A percentile compares a stretch with the other conserved stretches of the same genome.
phyloP scores from a whole-genome alignment of 805 yeast genomes.

The Candida jianshihensis region DNA sequence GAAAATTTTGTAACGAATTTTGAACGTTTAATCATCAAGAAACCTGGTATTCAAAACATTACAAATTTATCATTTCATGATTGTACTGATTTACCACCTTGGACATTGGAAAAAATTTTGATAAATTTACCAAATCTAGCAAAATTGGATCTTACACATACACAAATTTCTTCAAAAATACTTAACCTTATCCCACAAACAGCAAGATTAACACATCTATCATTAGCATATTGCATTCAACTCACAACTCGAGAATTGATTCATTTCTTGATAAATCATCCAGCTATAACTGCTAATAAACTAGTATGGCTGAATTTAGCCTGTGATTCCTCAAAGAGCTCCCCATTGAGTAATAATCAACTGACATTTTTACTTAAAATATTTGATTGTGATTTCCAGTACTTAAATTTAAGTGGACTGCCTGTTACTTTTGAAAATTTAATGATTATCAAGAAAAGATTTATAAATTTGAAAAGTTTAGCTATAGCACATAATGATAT shows the following conservation, averaged over 20 bases:
- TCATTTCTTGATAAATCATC: slow-evolving; percentile 65
- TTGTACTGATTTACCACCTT: slow-evolving; percentile 67
- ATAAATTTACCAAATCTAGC: slow-evolving; percentile 50
- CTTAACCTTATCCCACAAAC: slow-evolving; percentile 47
- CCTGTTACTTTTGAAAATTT: slow-evolving; percentile 38
- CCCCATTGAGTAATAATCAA: slow-evolving; percentile 49
- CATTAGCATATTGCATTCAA: slow-evolving; percentile 57
- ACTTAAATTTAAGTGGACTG: slow-evolving; percentile 60
- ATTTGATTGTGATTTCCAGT: slow-evolving; percentile 33
- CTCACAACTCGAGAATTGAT: slow-evolving; percentile 67
- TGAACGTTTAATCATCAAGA: slow-evolving; percentile 26
- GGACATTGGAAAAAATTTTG: slow-evolving; percentile 48
- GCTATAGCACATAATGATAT: slow-evolving; percentile 29
- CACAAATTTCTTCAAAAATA: slow-evolving; percentile 62
- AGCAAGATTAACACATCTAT: slow-evolving; percentile 65
- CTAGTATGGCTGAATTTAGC: slow-evolving; percentile 63
- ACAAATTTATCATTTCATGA: slow-evolving; percentile 69
- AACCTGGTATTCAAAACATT: slow-evolving; percentile 16
- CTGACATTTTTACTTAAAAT: slow-evolving; percentile 36
- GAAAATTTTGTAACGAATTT: slow-evolving; percentile 55
- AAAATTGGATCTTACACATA: slow-evolving; percentile 75
- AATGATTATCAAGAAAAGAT: slow-evolving; percentile 32
- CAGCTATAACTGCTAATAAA: slow-evolving; percentile 43
- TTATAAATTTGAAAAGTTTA: slow-evolving; percentile 29
- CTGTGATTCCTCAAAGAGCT: slow-evolving; percentile 55